Base-by-base conservation (phyloP, 257 asterid species). In the Capsicum rhomboideum region DNA sequence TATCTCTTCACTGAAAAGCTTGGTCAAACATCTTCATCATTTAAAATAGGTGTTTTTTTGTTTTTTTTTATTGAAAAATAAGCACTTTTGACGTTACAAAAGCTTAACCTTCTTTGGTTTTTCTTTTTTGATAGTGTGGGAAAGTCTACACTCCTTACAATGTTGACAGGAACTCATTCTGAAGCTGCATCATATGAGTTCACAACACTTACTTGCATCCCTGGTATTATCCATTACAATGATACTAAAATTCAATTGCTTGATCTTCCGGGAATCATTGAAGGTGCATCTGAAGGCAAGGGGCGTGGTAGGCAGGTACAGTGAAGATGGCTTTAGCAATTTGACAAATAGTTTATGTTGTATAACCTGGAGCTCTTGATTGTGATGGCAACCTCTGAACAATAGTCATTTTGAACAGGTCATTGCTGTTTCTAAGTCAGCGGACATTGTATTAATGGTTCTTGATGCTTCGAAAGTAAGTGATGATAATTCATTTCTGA, bases 231-330 rank as follows among this genome's bases (percentile, higher is more conserved):
- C 86, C 94, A 96, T 91, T 96, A 96, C 80, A 96, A 96, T 80
- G 99, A 93, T 82, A 96, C 99, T 84, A 96, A 96, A 91, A 96
- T 96, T 83, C 99, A 96, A 93, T 85, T 96, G 86, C 99, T 96
- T 54, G 99, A 96, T 94, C 99, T 96, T 89, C 99, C 99, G 82
- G 99, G 99, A 87, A 96, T 96, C 87, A 96, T 96, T 53, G 99
- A 96, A 89, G 99, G 99, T 74, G 99, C 99, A 53, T 93, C 99
- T 64, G 99, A 97, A 91, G 99, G 99, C 86, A 97, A 97, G 91
- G 99, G 99, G 82, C 99, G 99, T 89, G 99, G 99, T 90, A 91
- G 99, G 87, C 99, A 97, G 98, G 99, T 94, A 75, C 78, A 34
- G 14, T 77, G 63, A 8, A 49, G 63, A 29, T 50, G 61, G 26